phyloP scores from a whole-genome alignment of 2,329 filamentous ascomycete genomes.

The Dactylellina parvicollis region DNA sequence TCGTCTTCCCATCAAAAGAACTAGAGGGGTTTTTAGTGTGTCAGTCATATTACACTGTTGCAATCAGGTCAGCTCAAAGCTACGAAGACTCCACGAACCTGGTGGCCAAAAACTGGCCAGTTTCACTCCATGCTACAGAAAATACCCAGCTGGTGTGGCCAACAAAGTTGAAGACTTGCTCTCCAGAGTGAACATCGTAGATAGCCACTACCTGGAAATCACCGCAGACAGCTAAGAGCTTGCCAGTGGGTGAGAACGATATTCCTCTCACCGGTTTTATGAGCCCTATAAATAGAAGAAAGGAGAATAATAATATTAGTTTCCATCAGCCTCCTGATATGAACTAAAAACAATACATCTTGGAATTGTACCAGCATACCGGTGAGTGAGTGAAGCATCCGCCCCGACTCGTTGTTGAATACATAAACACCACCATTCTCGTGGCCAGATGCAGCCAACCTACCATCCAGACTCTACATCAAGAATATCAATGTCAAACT shows the following conservation, averaged over 20 bases:
- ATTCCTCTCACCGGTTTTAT: constrained; percentile 86
- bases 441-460: constrained; percentile 88
- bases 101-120: constrained; percentile 88
- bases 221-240: constrained; percentile 85
- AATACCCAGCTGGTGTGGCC: constrained; percentile 89
- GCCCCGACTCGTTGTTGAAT: constrained; percentile 90
- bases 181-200: constrained; percentile 90
- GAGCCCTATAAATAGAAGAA: constrained; percentile 68
- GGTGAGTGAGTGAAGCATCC: constrained; percentile 84
- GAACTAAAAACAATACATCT: no score
- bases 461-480: constrained; percentile 78
- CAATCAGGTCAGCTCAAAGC: not conserved
- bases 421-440: constrained; percentile 92
- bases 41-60: constrained; percentile 1
- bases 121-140: constrained; percentile 89
- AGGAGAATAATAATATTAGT: not conserved
- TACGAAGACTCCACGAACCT: constrained; percentile 65
- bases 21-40: constrained; percentile 59
- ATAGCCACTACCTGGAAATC: constrained; percentile 88
- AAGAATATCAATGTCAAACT: no score
- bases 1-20: constrained; percentile 90
- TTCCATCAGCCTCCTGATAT: no score
- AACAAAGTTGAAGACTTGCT: constrained; percentile 85
- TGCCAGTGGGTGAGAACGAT: constrained; percentile 85
- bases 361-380: constrained; percentile 65